These are phyloP conservation scores for rapeseed (Brassica napus) DNA, from an alignment of 345 rosid species.

Conservation along the genomic window DNA sequence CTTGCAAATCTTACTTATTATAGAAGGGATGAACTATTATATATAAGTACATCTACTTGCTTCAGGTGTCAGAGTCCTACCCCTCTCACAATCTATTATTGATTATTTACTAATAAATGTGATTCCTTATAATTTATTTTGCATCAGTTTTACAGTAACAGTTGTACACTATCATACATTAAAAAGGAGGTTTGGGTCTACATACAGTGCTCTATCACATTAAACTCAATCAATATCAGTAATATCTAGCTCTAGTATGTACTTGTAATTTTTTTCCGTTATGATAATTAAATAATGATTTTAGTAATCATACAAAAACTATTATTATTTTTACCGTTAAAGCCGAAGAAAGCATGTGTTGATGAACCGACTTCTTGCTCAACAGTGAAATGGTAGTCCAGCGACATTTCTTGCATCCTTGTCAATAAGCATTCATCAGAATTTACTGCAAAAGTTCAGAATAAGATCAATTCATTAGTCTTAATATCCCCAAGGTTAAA, in stretches of 20 bases:
- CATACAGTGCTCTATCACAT: constrained; percentile 21
- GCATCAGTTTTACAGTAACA: background rate
- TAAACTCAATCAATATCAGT: constrained; percentile 2
- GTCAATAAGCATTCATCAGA: constrained; percentile 91
- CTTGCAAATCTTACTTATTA: constrained; percentile 32
- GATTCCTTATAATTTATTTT: constrained; percentile 6
- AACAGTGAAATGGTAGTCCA: constrained; percentile 97
- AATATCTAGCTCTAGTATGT: background rate
- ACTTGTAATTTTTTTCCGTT: background rate
- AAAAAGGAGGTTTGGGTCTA: constrained; percentile 8
- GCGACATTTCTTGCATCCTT: constrained; percentile 99
- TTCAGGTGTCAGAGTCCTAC: constrained; percentile 33
- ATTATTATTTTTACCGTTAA: constrained; percentile 62
- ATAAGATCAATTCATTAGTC: background rate
- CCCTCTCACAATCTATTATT: constrained; percentile 13
- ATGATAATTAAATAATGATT: background rate
- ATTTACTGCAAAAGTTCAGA: constrained; percentile 59
- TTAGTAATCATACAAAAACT: background rate
- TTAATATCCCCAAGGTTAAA: background rate
- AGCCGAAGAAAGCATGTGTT: constrained; percentile 98
- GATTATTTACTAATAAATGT: background rate
- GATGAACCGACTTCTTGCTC: constrained; percentile 99
- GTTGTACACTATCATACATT: constrained; percentile 17
- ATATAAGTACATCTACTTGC: constrained; percentile 21
- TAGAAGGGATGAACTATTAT: background rate